phyloP scores from a whole-genome alignment of 2,329 filamentous ascomycete species.

The Decorospora gaudefroyi region DNA sequence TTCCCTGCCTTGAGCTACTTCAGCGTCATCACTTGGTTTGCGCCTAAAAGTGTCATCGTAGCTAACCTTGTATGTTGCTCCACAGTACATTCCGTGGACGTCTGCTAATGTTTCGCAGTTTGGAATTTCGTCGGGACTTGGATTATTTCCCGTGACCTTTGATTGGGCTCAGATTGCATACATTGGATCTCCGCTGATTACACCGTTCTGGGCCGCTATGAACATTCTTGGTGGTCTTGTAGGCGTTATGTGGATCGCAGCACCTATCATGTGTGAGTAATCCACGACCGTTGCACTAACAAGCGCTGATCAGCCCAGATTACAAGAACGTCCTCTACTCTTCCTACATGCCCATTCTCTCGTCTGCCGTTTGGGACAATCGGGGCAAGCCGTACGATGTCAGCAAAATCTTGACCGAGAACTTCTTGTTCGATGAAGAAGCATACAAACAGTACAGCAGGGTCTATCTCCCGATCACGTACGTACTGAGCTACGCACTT shows the following conservation, averaged over 20 bases:
- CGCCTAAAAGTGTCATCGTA: conserved; percentile 81
- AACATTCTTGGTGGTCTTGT: conserved; percentile 82
- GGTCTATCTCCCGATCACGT: conserved; percentile 84
- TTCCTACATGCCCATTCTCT: conserved; percentile 85
- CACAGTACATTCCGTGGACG: neutral
- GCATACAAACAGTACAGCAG: conserved; percentile 82
- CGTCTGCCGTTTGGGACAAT: conserved; percentile 84
- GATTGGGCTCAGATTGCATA: conserved; percentile 91
- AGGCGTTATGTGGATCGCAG: conserved; percentile 82
- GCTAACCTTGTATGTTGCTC: conserved; percentile 67
- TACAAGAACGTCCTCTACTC: conserved; percentile 80
- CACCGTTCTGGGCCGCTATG: conserved; percentile 84
- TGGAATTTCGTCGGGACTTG: conserved; percentile 81
- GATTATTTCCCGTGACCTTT: conserved; percentile 82
- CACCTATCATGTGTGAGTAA: conserved; percentile 68
- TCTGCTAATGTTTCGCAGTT: conserved; percentile 55
- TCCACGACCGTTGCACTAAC: neutral
- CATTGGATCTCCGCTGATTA: conserved; percentile 81
- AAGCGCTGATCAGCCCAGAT: conserved; percentile 50
- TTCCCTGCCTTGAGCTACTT: conserved; percentile 88
- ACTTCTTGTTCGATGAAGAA: conserved; percentile 76
- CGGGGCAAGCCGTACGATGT: conserved; percentile 80
- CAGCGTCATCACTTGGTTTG: conserved; percentile 86
- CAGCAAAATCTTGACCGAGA: conserved; percentile 73
- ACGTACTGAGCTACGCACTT: conserved; percentile 82